Percentiles rank a stretch among this genome's conserved stretches.
Evolutionary conservation across 2,329 filamentous ascomycete genomes (phyloP).

Genomic region (Septoria petroselini): DNA sequence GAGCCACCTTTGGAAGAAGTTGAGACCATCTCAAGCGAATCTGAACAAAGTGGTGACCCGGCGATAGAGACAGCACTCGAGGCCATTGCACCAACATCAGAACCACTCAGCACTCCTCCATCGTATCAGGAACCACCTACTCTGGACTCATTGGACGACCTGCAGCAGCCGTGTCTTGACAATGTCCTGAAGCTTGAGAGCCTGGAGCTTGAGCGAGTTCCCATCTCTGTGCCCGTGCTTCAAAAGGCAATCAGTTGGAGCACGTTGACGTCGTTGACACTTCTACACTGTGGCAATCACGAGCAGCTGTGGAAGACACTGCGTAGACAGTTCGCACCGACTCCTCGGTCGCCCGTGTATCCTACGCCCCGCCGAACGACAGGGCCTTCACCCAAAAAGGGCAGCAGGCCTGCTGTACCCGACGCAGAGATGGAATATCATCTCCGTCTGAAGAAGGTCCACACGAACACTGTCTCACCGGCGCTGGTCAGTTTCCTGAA

Average conservation of each 20-base stretch:
- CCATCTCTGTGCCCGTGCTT: conserved; percentile 69
- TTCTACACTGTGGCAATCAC: conserved; percentile 69
- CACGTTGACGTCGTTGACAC: conserved; percentile 65
- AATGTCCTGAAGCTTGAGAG: conserved; percentile 65
- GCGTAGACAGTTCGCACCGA: conserved; percentile 52
- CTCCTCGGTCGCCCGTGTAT: conserved; percentile 39
- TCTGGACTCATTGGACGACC: conserved; percentile 21
- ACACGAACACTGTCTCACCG: conserved; percentile 69
- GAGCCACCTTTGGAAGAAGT: too few relatives aligned
- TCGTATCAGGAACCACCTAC: conserved; percentile 5
- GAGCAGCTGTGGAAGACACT: conserved; percentile 73
- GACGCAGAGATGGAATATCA: conserved; percentile 49
- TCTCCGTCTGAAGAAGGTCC: conserved; percentile 68
- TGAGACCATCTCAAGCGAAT: not conserved
- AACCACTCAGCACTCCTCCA: not conserved
- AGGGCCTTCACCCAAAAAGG: conserved; percentile 35
- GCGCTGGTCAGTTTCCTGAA: conserved; percentile 71
- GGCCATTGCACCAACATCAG: conserved; percentile 5
- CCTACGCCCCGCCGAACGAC: conserved; percentile 35
- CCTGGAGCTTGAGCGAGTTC: conserved; percentile 71
- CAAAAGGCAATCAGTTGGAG: conserved; percentile 72
- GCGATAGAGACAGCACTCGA: conserved; percentile 6
- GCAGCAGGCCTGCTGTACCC: conserved; percentile 12
- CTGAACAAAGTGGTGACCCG: conserved; percentile 3
- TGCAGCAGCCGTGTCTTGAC: conserved; percentile 45